phyloP scores from a whole-genome alignment of 2,329 filamentous ascomycete species.

The Simplicillium sp. region DNA sequence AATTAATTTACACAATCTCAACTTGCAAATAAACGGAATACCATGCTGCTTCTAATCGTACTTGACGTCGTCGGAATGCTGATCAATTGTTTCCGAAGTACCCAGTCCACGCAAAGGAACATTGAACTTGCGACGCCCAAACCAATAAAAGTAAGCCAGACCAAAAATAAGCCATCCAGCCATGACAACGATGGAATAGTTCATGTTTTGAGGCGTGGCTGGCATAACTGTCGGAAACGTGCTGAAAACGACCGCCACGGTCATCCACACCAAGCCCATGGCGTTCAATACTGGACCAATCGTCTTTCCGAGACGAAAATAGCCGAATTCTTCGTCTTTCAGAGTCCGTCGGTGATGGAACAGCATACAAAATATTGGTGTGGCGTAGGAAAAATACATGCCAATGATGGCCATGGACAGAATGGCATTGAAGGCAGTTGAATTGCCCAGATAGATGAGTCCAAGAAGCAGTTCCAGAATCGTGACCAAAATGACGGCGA shows the following conservation, averaged over 20 bases:
- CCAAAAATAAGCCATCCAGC: constrained; percentile 27
- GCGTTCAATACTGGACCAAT: constrained; percentile 27
- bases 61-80: no score
- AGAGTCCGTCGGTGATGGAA: constrained; percentile 20
- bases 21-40: no score
- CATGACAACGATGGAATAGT: constrained; percentile 33
- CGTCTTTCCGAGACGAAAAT: constrained; percentile 19
- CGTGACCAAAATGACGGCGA: constrained; percentile 14
- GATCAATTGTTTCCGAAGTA: no score
- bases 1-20: no score
- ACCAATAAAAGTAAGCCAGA: constrained; percentile 18
- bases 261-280: constrained; percentile 31
- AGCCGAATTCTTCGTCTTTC: constrained; percentile 9
- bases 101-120: constrained; percentile 9
- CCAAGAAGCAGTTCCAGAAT: constrained; percentile 19
- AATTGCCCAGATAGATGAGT: constrained; percentile 30
- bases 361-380: constrained; percentile 27
- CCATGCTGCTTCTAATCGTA: no score
- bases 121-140: constrained; percentile 15
- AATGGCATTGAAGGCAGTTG: constrained; percentile 29
- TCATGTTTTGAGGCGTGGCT: constrained; percentile 32
- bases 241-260: constrained; percentile 33
- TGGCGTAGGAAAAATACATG: constrained; percentile 31
- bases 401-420: constrained; percentile 30
- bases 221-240: constrained; percentile 31